Evolutionary conservation across 2,329 filamentous ascomycete genomes (phyloP), one percentile per base, ranked within the genome.

Genomic region (Colletotrichum echinochloae): DNA sequence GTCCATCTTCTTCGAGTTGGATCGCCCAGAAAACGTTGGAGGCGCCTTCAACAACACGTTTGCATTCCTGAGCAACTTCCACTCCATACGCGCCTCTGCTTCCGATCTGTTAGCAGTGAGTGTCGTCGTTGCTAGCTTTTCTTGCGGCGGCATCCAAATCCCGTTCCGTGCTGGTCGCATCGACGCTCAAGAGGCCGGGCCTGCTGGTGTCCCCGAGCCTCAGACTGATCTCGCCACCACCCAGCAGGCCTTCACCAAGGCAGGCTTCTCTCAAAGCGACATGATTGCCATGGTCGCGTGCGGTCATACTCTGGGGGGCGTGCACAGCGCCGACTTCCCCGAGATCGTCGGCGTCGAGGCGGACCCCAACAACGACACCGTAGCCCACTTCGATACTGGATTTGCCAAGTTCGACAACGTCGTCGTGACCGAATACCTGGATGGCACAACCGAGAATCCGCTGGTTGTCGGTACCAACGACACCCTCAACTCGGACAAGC

Each of bases 321-420:
- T 87, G 1, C 84, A 87, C 74, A 78, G 80, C 28, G 77, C 73
- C 2, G 78, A 83, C 57, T 83, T 83, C 64, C 81, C 81, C 14
- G 76, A 78, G n/a, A 82, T 85, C 35, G 66, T 70, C 48, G 64
- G 49, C 12, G 74, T 69, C 16, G 49, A 56, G 48, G 54, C 64
- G 7, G 76, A 18, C 75, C 57, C 67, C 12, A 62, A 41, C 18
- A 66, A 70, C 51, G 67, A 75, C 44, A 74, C 81, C 66, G 78
- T 84, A 55, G 81, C 79, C 20, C 75, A 76, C 60, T 78, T 82
- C 41, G 79, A 80, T 18, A 76, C 77, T 0, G 73, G 75, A 4
- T 85, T 86, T 52, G 83, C 86, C 65, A 82, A 82, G 3, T 85
- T 86, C 56, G 84, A 87, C 63, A 83, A 83, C 46, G 78, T 75